These are phyloP conservation scores for Xenoacremonium recifei DNA, from an alignment of 2,329 filamentous ascomycete species.

Conservation along the genomic window DNA sequence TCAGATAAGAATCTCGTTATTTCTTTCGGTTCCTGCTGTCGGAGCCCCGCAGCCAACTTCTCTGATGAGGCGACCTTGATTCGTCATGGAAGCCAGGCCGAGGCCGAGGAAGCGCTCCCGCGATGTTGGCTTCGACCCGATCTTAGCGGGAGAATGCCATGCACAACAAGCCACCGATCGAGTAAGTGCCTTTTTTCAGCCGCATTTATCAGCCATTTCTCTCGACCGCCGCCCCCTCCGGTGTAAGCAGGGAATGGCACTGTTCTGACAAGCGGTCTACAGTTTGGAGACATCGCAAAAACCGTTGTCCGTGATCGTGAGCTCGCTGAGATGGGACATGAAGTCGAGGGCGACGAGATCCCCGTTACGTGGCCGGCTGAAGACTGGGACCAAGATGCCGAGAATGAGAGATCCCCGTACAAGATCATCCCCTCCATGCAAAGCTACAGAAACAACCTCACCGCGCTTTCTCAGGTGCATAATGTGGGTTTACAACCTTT, in stretches of 20 bases:
- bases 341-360: conserved; percentile 20
- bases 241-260: too few species aligned
- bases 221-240: too few species aligned
- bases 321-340: conserved; percentile 19
- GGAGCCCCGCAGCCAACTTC: too few species aligned
- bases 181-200: conserved; percentile 23
- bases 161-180: conserved; percentile 36
- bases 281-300: conserved; percentile 38
- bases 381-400: conserved; percentile 20
- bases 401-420: conserved; percentile 25
- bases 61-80: too few species aligned
- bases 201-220: not conserved
- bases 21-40: too few species aligned
- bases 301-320: conserved; percentile 35
- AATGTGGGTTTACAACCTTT: too few species aligned
- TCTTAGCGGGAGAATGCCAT: conserved; percentile 36
- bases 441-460: conserved; percentile 53
- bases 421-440: conserved; percentile 33
- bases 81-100: too few species aligned
- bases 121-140: too few species aligned
- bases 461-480: conserved; percentile 55
- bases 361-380: conserved; percentile 30
- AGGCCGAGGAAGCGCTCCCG: too few species aligned
- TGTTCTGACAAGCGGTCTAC: not conserved
- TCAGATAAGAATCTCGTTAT: too few species aligned